Conservation (phyloP, 176 grass and related monocot genomes). For the Oryza brachyantha region DNA sequence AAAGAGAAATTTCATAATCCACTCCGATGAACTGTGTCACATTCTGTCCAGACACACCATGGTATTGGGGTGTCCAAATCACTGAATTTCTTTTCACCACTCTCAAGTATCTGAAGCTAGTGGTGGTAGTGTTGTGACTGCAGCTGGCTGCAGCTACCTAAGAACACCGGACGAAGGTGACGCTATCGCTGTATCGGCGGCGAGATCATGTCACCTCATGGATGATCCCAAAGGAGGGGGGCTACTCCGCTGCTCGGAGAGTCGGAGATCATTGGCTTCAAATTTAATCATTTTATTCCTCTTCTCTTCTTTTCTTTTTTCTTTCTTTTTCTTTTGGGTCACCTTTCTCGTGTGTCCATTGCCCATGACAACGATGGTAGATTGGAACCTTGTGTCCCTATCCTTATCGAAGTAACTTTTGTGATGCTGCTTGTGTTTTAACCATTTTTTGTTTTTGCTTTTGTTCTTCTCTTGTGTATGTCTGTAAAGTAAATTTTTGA, state of each 20-base stretch:
- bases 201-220: conserved; percentile 10
- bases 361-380: neutral
- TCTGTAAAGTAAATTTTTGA: neutral
- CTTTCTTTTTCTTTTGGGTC: too few relatives aligned
- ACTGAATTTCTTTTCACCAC: neutral
- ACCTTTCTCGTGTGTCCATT: neutral
- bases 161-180: conserved; percentile 29
- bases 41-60: neutral
- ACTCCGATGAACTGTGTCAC: neutral
- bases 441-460: neutral
- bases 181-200: conserved; percentile 22
- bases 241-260: neutral
- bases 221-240: neutral
- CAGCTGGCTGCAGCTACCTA: neutral
- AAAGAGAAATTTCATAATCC: too few relatives aligned
- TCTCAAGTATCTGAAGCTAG: neutral
- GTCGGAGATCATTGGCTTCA: conserved; percentile 23
- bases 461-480: neutral
- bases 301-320: neutral
- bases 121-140: neutral
- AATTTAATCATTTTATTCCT: conserved; percentile 33
- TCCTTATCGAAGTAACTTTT: conserved; percentile 26
- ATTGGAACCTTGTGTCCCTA: conserved; percentile 24
- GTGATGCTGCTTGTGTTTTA: neutral
- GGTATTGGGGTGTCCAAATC: neutral